Percentiles rank a stretch among this genome's conserved stretches.
phyloP scores from a whole-genome alignment of 2,329 filamentous ascomycete species.

The Akanthomyces muscarius region DNA sequence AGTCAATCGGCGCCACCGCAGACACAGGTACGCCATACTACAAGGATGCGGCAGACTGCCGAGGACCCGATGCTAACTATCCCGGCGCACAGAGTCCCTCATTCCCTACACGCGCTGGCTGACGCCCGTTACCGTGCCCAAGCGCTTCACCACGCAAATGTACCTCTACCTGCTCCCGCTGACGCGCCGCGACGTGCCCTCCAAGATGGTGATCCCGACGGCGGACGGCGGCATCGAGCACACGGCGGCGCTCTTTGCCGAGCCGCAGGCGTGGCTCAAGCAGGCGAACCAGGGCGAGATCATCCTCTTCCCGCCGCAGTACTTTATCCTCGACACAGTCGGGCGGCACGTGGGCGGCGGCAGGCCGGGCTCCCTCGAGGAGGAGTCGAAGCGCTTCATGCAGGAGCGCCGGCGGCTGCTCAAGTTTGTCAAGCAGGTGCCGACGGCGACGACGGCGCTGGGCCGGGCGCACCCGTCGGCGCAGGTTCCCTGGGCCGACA shows the following conservation, averaged over 20 bases:
- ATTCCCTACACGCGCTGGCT: slow-evolving; percentile 90
- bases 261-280: slow-evolving; percentile 64
- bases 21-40: slow-evolving; percentile 55
- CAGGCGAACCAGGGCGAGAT: slow-evolving; percentile 62
- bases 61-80: slow-evolving; percentile 26
- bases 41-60: slow-evolving; percentile 23
- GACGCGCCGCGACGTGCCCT: slow-evolving; percentile 26
- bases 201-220: slow-evolving; percentile 58
- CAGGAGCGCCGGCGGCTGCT: slow-evolving; percentile 50
- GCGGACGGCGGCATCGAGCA: slow-evolving; percentile 65
- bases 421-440: slow-evolving; percentile 45
- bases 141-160: slow-evolving; percentile 93
- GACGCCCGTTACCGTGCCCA: slow-evolving; percentile 68
- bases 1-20: slow-evolving; percentile 51
- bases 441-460: slow-evolving; percentile 38
- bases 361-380: slow-evolving; percentile 24
- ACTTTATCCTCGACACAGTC: slow-evolving; percentile 64
- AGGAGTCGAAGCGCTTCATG: slow-evolving; percentile 35
- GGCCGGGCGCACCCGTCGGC: slow-evolving; percentile 39
- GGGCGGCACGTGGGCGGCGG: slow-evolving; percentile 46
- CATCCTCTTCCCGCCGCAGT: slow-evolving; percentile 87
- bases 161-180: slow-evolving; percentile 83
- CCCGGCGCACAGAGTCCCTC: slow-evolving; percentile 40
- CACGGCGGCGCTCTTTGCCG: slow-evolving; percentile 74
- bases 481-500: slow-evolving; percentile 53